Base-by-base conservation (phyloP, 2,329 filamentous ascomycete species). In the Talaromyces marneffei region DNA sequence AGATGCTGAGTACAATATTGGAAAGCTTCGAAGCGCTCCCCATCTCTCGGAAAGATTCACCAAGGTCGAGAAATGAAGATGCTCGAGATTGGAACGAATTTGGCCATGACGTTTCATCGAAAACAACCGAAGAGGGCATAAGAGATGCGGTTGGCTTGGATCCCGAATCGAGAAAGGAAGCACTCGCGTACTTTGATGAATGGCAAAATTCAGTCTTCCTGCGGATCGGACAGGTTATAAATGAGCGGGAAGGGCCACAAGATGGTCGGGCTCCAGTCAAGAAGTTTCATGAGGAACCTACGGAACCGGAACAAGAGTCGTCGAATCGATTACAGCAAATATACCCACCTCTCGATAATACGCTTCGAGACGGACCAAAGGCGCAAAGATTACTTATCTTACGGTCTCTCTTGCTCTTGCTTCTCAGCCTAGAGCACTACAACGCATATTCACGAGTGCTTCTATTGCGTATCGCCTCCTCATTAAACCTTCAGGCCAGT, bases 371-470 rank as follows among this genome's bases (percentile, higher is more conserved):
- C 10, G 69, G 76, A 53, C 71, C 74, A 5, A 68, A 67, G 62
- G 67, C 71, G 27, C 83, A 81, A 66, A 79, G 81, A 9, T 75
- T 90, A 1, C 78, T 92, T 7, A 80, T 95, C 6, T 76, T 95
- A 7, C 88, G 94, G 67, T 84, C 86, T 0, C 77, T 91, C 42
- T 78, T 95, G 0, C 78, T 96, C 2, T 78, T 94, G 27, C 69
- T 92, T 5, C 77, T 96, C 2, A 92, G 89, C 2, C 77, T 95
- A 14, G 87, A 94, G 69, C 85, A 89, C 65, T 96, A 94, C 73
- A 85, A 82, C 44, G 85, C 89, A 4, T 87, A 90, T 68, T 89
- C 90, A 2, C 84, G 90, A 12, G 80, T 90, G 2, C 77, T 94
- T 20, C 80, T 96, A 57, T 77, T 91, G 16, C 82, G 89, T 65